phyloP scores from a whole-genome alignment of 2,329 filamentous ascomycete genomes.

The Ophiostoma perfectum region DNA sequence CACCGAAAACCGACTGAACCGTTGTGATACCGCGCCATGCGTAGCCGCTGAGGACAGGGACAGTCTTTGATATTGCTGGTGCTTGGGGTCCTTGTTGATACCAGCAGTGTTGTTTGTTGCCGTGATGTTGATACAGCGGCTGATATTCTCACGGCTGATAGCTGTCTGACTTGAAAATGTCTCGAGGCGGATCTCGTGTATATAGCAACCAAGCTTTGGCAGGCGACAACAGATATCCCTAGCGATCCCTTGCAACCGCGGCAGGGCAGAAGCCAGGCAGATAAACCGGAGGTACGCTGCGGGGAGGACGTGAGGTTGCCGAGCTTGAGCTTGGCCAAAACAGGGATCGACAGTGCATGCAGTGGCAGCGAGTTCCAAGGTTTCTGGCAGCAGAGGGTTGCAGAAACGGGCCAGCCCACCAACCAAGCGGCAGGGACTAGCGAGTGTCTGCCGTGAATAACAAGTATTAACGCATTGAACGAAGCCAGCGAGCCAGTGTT shows the following conservation, averaged over 20 bases:
- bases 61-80: too few relatives aligned
- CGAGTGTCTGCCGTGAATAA: too few relatives aligned
- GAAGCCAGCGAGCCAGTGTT: too few relatives aligned
- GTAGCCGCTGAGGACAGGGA: background rate
- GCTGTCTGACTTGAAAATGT: too few relatives aligned
- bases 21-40: background rate
- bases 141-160: too few relatives aligned
- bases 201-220: background rate
- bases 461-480: too few relatives aligned
- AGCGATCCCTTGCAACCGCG: background rate
- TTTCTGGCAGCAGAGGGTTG: conserved; percentile 10
- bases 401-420: background rate
- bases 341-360: conserved; percentile 22
- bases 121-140: too few relatives aligned
- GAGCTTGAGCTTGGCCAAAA: conserved; percentile 6
- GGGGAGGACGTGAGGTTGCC: conserved; percentile 5
- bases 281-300: background rate
- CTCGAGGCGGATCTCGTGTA: background rate
- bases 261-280: background rate
- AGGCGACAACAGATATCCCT: background rate
- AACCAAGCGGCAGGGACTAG: conserved; percentile 2
- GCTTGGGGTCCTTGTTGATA: background rate
- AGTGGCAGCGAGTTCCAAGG: conserved; percentile 20
- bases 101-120: background rate
- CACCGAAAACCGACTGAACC: background rate